Conservation (phyloP, 352 stramenopile species). For the Globisporangium megalacanthum region DNA sequence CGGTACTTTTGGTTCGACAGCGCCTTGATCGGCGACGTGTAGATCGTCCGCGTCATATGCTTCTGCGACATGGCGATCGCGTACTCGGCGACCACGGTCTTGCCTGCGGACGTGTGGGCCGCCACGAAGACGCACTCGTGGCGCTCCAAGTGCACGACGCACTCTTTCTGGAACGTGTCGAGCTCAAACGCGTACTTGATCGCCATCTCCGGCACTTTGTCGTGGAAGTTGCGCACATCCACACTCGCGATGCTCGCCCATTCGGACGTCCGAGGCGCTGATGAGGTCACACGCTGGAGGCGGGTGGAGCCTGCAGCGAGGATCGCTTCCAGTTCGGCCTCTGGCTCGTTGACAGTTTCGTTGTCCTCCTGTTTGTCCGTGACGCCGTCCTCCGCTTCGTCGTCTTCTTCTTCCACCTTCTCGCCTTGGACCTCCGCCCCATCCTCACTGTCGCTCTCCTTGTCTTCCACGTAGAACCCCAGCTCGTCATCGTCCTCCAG, state of each 20-base stretch:
- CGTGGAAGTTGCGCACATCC: constrained; percentile 79
- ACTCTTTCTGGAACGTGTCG: constrained; percentile 97
- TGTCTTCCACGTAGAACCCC: constrained; percentile 44
- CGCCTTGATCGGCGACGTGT: constrained; percentile 98
- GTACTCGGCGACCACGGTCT: constrained; percentile 99
- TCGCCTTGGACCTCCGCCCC: constrained; percentile 2
- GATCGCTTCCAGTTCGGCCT: constrained; percentile 49
- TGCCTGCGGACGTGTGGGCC: constrained; percentile 96
- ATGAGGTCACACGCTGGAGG: constrained; percentile 14
- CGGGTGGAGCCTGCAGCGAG: constrained; percentile 17
- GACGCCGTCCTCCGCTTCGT: not conserved
- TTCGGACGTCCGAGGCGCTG: constrained; percentile 24
- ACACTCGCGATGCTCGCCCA: constrained; percentile 70
- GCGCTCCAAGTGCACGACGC: constrained; percentile 91
- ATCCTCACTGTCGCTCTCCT: constrained; percentile 18
- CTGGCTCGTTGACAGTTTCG: constrained; percentile 23
- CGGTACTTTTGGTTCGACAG: constrained; percentile 99
- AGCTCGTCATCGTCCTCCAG: constrained; percentile 65
- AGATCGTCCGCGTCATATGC: constrained; percentile 91
- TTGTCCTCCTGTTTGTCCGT: not conserved
- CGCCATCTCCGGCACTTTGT: constrained; percentile 77
- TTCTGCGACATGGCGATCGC: constrained; percentile 94
- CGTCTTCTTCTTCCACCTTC: not conserved
- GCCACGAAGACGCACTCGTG: constrained; percentile 95
- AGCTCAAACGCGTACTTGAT: constrained; percentile 86